Percentiles rank a stretch among this genome's conserved stretches.
These are phyloP conservation scores for Leccinum pellstonianum DNA, from an alignment of 768 basidiomycete genomes.

Conservation along the genomic window DNA sequence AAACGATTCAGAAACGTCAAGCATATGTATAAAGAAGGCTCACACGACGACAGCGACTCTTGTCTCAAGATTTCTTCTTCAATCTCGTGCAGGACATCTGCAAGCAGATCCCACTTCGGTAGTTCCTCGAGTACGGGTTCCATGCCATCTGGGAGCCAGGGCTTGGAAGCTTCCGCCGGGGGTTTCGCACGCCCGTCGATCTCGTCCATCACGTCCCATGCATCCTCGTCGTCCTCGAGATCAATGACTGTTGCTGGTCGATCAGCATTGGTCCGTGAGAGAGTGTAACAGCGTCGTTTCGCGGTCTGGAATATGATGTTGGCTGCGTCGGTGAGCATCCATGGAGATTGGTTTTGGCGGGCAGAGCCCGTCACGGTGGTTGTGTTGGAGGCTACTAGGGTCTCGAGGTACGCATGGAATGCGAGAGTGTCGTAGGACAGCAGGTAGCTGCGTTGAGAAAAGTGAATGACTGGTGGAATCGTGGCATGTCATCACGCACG, in stretches of 20 bases:
- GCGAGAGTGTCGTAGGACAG: constrained; percentile 88
- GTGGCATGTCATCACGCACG: constrained; percentile 43
- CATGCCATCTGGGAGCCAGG: constrained; percentile 75
- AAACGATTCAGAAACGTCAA: not conserved
- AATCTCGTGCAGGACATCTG: constrained; percentile 83
- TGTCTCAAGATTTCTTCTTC: constrained; percentile 79
- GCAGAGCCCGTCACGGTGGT: constrained; percentile 47
- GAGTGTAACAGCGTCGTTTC: constrained; percentile 72
- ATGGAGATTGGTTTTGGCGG: constrained; percentile 72
- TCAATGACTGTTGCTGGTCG: constrained; percentile 35
- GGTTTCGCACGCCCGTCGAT: constrained; percentile 23
- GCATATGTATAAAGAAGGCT: not conserved
- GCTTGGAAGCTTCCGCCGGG: constrained; percentile 11
- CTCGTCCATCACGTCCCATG: constrained; percentile 70
- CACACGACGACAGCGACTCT: constrained; percentile 38
- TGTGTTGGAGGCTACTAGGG: constrained; percentile 66
- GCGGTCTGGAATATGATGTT: constrained; percentile 81
- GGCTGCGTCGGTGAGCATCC: constrained; percentile 93
- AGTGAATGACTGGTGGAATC: not conserved
- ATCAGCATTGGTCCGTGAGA: constrained; percentile 34
- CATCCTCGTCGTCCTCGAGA: constrained; percentile 64
- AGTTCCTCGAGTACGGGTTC: constrained; percentile 89
- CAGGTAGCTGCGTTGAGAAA: constrained; percentile 47
- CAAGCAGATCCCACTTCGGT: constrained; percentile 88
- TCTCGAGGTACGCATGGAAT: constrained; percentile 91